phyloP scores from a whole-genome alignment of 2,329 filamentous ascomycete genomes.

The Trichophaea hybrida region DNA sequence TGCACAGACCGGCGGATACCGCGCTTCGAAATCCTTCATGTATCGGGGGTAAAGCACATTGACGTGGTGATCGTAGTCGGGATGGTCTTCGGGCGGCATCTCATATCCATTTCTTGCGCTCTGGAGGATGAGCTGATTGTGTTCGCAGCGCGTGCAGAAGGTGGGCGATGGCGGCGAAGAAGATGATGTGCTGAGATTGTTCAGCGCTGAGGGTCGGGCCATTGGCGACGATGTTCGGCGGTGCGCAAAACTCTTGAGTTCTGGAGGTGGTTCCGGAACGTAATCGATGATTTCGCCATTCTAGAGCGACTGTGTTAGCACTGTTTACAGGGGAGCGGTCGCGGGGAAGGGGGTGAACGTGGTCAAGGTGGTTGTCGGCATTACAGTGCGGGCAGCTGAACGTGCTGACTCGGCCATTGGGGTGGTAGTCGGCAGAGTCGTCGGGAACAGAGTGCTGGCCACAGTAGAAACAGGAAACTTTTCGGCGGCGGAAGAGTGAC shows the following conservation, averaged over 20 bases:
- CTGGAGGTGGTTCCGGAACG: conserved; percentile 39
- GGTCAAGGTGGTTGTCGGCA: conserved; percentile 75
- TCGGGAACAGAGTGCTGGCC: conserved; percentile 42
- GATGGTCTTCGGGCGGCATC: conserved; percentile 42
- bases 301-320: conserved; percentile 29
- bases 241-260: conserved; percentile 17
- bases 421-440: conserved; percentile 30
- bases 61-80: conserved; percentile 30
- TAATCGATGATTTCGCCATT: conserved; percentile 83
- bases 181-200: not conserved
- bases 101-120: conserved; percentile 68
- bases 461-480: conserved; percentile 70
- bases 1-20: conserved; percentile 79
- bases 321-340: conserved; percentile 2
- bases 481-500: conserved; percentile 27
- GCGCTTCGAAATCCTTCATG: conserved; percentile 56
- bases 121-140: conserved; percentile 75
- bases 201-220: not conserved
- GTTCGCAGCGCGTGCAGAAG: conserved; percentile 65
- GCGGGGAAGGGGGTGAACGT: conserved; percentile 41
- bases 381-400: conserved; percentile 70
- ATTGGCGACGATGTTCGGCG: not conserved
- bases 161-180: conserved; percentile 31
- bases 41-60: conserved; percentile 34
- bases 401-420: conserved; percentile 45